Evolutionary conservation across 108 stramenopile species (phyloP), one percentile per base, ranked within the genome.

Genomic region (Cyclotella sp.): DNA sequence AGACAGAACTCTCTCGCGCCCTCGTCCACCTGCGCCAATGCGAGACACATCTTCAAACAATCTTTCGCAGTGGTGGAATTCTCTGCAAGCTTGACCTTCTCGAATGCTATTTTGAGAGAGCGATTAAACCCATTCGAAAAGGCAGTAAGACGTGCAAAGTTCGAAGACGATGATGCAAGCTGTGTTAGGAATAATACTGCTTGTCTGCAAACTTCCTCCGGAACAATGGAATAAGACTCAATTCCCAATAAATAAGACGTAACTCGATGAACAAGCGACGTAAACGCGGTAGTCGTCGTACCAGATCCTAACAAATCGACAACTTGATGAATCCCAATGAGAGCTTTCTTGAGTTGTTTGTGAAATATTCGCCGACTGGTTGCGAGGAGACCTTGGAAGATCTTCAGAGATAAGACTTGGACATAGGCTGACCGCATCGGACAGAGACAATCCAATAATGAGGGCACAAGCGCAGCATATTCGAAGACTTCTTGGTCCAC

Each of bases 291-390:
- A 14, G 68, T 21, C 30, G 46, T 41, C 9, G 73, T 26, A 45
- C 41, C 54, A 58, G 64, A 51, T 24, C 81, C 81, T 58, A 93
- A 72, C 28, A 89, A 51, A 68, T 91, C 90, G 15, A 89, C 84
- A 30, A 93, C 47, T 15, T 89, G 83, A 87, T 91, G 85, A 26
- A 93, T 70, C 15, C 89, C 92, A 77, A 91, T 89, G 13, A 90
- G 92, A 14, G 90, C 92, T 58, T 83, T 72, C 79, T 91, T 80
- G 60, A 90, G 82, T 68, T 91, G 89, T 21, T 75, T 63, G 29
- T 82, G 72, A 22, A 88, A 79, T 24, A 75, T 53, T 28, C 68
- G 70, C 15, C 85, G 81, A 61, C 65, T 77, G 15, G 65, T 27
- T 5, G 68, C 47, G 29, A 78, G 74, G 12, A 89, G 45, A 29